These are phyloP conservation scores for Rhizopogon vesiculosus DNA, from an alignment of 768 basidiomycete species.

Conservation along the genomic window DNA sequence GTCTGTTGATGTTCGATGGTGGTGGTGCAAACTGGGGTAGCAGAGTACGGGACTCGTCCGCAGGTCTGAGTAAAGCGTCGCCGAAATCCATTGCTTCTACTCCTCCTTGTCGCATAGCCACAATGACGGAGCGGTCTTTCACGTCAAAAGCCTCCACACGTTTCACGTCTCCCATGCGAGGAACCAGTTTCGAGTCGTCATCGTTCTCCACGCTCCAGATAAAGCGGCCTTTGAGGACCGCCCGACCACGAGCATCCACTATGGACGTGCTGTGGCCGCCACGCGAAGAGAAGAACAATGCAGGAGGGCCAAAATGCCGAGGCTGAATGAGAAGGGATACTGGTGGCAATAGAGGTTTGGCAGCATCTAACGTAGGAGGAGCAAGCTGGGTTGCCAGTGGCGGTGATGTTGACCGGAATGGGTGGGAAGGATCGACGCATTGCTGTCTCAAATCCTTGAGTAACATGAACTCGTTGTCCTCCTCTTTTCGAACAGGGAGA, in stretches of 20 bases:
- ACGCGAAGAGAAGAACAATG: conserved; percentile 83
- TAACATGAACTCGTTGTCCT: conserved; percentile 61
- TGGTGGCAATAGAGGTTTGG: conserved; percentile 60
- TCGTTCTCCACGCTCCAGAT: conserved; percentile 71
- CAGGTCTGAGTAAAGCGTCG: conserved; percentile 76
- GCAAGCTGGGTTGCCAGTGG: conserved; percentile 30
- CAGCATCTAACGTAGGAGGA: conserved; percentile 26
- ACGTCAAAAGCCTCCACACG: conserved; percentile 81
- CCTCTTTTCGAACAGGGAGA: conserved; percentile 75
- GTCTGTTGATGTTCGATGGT: conserved; percentile 56
- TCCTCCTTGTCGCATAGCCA: conserved; percentile 85
- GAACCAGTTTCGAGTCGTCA: conserved; percentile 29
- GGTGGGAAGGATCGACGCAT: conserved; percentile 76
- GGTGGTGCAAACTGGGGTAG: conserved; percentile 71
- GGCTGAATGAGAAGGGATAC: conserved; percentile 78
- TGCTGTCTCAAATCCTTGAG: conserved; percentile 75
- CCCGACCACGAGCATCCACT: conserved; percentile 80
- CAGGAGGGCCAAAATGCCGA: conserved; percentile 80
- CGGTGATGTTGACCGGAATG: conserved; percentile 52
- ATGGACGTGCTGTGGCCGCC: conserved; percentile 87
- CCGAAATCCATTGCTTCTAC: conserved; percentile 76
- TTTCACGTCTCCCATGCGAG: conserved; percentile 75
- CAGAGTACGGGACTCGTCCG: conserved; percentile 68
- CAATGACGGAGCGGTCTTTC: conserved; percentile 67
- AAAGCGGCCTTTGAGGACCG: conserved; percentile 77